Percentiles rank a stretch among this genome's conserved stretches.
Conservation (phyloP, 2,329 filamentous ascomycete species). For the Neophaeococcomyces mojaviensis region DNA sequence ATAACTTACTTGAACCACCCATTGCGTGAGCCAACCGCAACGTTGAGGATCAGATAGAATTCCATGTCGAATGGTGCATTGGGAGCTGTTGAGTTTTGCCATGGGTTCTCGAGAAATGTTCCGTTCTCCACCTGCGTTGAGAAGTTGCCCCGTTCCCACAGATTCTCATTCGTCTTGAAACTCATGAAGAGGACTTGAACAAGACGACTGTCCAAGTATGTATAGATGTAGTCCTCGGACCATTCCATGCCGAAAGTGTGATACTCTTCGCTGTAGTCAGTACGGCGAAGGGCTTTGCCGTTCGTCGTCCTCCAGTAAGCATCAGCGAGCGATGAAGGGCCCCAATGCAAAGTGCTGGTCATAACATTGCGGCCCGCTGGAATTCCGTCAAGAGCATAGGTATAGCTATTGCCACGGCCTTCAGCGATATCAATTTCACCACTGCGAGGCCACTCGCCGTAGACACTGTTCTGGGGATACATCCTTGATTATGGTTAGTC, state of each 20-base stretch:
- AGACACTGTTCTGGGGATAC: slow-evolving; percentile 43
- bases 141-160: slow-evolving; percentile 37
- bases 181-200: slow-evolving; percentile 21
- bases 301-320: slow-evolving; percentile 26
- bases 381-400: slow-evolving; percentile 32
- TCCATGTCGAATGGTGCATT: slow-evolving; percentile 47
- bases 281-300: slow-evolving; percentile 24
- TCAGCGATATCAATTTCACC: slow-evolving; percentile 51
- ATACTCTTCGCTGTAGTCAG: slow-evolving; percentile 29
- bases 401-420: slow-evolving; percentile 39
- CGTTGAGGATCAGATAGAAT: slow-evolving; percentile 47
- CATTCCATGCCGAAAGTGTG: slow-evolving; percentile 50
- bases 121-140: slow-evolving; percentile 34
- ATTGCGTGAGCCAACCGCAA: slow-evolving; percentile 44
- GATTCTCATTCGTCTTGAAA: slow-evolving; percentile 27
- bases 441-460: slow-evolving; percentile 45
- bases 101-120: slow-evolving; percentile 39
- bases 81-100: slow-evolving; percentile 32
- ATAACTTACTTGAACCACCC: slow-evolving; percentile 46
- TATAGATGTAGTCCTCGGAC: slow-evolving; percentile 47
- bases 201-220: slow-evolving; percentile 39
- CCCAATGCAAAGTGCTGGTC: slow-evolving; percentile 44
- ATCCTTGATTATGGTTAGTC: slow-evolving; percentile 25
- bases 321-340: slow-evolving; percentile 25
- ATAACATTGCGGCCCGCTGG: slow-evolving; percentile 38